Conservation (phyloP, 202 grass and related monocot genomes). For the Schoenoplectus triqueter region DNA sequence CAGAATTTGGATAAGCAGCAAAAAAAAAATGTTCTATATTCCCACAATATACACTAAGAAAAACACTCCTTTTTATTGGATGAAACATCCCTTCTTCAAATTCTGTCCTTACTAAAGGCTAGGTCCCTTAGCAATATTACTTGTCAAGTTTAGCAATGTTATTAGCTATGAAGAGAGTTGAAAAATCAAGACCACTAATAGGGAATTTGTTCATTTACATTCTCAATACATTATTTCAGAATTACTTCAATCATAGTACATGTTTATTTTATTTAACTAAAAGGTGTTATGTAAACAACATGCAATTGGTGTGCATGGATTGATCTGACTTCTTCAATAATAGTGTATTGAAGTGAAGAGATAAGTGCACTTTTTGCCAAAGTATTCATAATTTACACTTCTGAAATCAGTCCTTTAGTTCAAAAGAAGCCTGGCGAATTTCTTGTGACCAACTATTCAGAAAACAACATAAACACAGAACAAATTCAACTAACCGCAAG, state of each 20-base stretch:
- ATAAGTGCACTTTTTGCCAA: conserved; percentile 13
- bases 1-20: not conserved
- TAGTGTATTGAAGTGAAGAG: conserved; percentile 29
- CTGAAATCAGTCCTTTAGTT: not conserved
- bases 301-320: conserved; percentile 2
- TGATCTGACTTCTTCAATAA: conserved; percentile 19
- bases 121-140: not conserved
- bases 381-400: not conserved
- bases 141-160: not conserved
- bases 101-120: not conserved
- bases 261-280: conserved; percentile 10
- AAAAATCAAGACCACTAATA: not conserved
- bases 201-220: not conserved
- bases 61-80: not conserved
- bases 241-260: conserved; percentile 8
- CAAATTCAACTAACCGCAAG: conserved; percentile 62
- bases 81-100: not conserved
- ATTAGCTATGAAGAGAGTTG: not conserved
- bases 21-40: not conserved
- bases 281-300: not conserved
- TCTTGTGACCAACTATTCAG: not conserved
- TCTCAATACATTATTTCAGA: not conserved
- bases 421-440: not conserved
- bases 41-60: not conserved
- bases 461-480: conserved; percentile 31